Evolutionary conservation across 108 stramenopile genomes (phyloP).

Genomic region (Skeletonema menzelii): DNA sequence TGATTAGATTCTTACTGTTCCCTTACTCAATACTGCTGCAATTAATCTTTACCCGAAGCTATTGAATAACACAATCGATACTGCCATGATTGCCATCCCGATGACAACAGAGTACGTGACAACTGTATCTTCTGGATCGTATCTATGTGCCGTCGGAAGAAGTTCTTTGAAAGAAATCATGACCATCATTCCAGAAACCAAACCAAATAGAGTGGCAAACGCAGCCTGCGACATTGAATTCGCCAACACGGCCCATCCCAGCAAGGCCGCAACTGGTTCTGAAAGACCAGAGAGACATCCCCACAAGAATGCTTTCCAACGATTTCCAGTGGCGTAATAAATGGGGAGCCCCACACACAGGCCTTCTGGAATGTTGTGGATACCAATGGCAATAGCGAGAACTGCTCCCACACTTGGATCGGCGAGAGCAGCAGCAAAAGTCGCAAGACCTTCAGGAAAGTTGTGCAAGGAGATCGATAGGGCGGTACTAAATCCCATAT

Average conservation of each 20-base stretch:
- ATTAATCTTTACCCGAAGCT: neutral
- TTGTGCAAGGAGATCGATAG: conserved; percentile 87
- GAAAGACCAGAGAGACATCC: conserved; percentile 71
- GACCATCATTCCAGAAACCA: conserved; percentile 84
- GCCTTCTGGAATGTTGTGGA: conserved; percentile 93
- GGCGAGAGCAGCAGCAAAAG: conserved; percentile 76
- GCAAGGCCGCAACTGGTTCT: conserved; percentile 76
- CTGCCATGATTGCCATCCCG: conserved; percentile 92
- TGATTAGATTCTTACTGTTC: neutral
- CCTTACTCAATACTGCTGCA: too few species aligned
- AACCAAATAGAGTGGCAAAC: conserved; percentile 73
- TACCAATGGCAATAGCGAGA: conserved; percentile 83
- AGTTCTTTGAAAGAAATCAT: conserved; percentile 87
- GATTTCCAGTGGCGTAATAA: conserved; percentile 86
- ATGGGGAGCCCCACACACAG: conserved; percentile 87
- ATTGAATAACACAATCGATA: conserved; percentile 88
- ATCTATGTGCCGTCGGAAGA: conserved; percentile 93
- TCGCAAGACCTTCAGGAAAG: conserved; percentile 92
- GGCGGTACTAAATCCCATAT: conserved; percentile 73
- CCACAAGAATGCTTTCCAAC: conserved; percentile 83
- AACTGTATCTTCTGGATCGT: conserved; percentile 87
- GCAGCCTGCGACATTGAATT: conserved; percentile 45
- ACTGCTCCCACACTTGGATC: conserved; percentile 78
- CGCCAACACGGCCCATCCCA: conserved; percentile 73
- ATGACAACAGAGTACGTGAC: conserved; percentile 81